Evolutionary conservation across 352 stramenopile genomes (phyloP).

Genomic region (Phytopythium montanum): DNA sequence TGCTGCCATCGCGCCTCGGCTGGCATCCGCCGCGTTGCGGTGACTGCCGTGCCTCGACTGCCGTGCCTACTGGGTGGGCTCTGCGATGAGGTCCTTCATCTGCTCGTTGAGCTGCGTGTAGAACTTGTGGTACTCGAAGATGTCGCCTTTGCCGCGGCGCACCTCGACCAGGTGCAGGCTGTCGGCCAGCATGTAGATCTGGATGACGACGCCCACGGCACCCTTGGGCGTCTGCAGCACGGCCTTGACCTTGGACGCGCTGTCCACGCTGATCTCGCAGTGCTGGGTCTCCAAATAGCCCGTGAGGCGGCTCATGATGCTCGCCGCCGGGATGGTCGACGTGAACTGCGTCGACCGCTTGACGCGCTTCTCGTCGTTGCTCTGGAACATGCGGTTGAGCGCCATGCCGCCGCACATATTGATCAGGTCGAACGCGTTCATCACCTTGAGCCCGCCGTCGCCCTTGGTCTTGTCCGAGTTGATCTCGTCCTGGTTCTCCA

Average conservation of each 20-base stretch:
- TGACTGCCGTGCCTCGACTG: too few relatives aligned
- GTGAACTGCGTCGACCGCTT: conserved; percentile 87
- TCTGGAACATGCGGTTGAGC: conserved; percentile 66
- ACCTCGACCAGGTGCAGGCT: conserved; percentile 87
- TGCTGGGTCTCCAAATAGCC: conserved; percentile 71
- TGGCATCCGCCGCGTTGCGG: too few relatives aligned
- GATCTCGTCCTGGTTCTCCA: conserved; percentile 77
- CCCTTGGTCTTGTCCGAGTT: conserved; percentile 67
- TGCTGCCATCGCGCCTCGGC: too few relatives aligned
- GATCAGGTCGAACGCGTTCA: conserved; percentile 92
- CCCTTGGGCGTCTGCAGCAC: conserved; percentile 84
- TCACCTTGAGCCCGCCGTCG: conserved; percentile 69
- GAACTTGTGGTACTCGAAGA: conserved; percentile 91
- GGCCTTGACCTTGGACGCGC: conserved; percentile 79
- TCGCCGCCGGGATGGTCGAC: conserved; percentile 85
- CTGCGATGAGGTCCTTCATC: conserved; percentile 81
- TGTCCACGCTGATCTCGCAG: conserved; percentile 81
- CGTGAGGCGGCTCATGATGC: conserved; percentile 79
- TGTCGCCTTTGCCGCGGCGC: conserved; percentile 87
- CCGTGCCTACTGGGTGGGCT: conserved; percentile 1
- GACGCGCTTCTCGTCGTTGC: conserved; percentile 82
- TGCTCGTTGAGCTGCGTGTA: conserved; percentile 88
- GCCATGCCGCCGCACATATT: too few relatives aligned
- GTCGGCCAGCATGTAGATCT: conserved; percentile 87
- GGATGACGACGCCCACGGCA: conserved; percentile 87